A percentile compares a stretch with the other conserved stretches of the same genome.
Conservation (phyloP, 169 alveolate genomes). For the Eimeria sp. region DNA sequence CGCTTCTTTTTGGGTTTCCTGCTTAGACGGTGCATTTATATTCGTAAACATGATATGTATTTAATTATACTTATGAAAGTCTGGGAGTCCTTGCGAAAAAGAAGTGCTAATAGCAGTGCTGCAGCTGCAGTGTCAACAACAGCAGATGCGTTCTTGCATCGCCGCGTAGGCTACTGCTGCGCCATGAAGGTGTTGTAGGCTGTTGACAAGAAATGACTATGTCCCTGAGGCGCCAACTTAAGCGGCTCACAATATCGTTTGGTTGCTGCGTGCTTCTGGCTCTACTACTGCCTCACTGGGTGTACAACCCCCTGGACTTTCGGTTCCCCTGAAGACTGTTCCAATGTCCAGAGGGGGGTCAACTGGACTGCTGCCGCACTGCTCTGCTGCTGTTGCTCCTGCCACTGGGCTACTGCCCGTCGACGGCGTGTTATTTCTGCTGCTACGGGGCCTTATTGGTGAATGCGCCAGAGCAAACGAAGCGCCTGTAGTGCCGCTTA, state of each 20-base stretch:
- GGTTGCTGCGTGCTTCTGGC: slow-evolving; percentile 29
- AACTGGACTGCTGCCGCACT: not conserved
- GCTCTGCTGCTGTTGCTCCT: slow-evolving; percentile 28
- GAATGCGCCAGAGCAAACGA: slow-evolving; percentile 64
- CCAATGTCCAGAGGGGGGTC: not conserved
- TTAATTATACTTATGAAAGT: not conserved
- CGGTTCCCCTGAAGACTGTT: slow-evolving; percentile 42
- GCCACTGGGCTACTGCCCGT: slow-evolving; percentile 23
- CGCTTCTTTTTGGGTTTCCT: not conserved
- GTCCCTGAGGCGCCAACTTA: not conserved
- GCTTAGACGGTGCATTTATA: not conserved
- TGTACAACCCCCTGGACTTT: not conserved
- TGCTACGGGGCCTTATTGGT: slow-evolving; percentile 47
- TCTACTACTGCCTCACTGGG: slow-evolving; percentile 13
- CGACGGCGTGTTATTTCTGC: slow-evolving; percentile 37
- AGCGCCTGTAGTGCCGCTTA: slow-evolving; percentile 21
- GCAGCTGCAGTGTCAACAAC: not conserved
- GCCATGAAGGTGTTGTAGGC: not conserved
- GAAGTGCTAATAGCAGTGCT: not conserved
- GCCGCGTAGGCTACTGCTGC: not conserved
- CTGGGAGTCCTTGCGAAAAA: not conserved
- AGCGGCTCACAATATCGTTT: not conserved
- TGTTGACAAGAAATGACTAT: not conserved
- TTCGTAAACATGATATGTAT: not conserved
- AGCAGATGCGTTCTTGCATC: not conserved